These are phyloP conservation scores for Arabidopsis suecica DNA, from an alignment of 345 rosid species.

Conservation along the genomic window DNA sequence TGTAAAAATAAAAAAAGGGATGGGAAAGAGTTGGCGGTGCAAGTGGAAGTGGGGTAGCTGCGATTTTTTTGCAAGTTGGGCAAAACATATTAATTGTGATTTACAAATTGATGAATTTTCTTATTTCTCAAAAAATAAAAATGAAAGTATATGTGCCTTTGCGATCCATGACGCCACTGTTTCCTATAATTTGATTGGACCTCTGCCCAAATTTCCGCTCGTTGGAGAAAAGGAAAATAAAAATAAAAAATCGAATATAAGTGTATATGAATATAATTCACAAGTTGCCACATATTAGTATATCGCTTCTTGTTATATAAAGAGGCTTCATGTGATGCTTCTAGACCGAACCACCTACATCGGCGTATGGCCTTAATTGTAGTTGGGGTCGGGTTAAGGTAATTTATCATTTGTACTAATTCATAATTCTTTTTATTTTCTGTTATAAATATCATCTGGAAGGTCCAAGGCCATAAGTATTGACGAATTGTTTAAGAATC, in stretches of 20 bases:
- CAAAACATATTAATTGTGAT: conserved; percentile 33
- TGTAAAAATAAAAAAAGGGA: not conserved
- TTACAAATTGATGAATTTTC: conserved; percentile 30
- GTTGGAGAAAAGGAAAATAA: not conserved
- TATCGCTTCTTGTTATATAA: conserved; percentile 9
- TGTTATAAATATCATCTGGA: not conserved
- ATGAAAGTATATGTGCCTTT: conserved; percentile 12
- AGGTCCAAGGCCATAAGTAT: not conserved
- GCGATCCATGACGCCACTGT: conserved; percentile 35
- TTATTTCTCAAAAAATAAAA: conserved; percentile 8
- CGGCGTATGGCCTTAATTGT: not conserved
- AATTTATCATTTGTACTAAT: conserved; percentile 5
- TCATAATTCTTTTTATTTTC: not conserved
- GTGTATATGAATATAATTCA: conserved; percentile 3
- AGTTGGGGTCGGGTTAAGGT: conserved; percentile 19
- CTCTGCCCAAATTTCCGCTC: conserved; percentile 33
- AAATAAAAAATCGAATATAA: not conserved
- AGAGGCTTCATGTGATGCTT: conserved; percentile 7
- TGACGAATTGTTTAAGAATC: not conserved
- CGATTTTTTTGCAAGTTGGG: conserved; percentile 37
- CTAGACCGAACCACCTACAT: conserved; percentile 5
- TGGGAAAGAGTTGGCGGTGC: conserved; percentile 47
- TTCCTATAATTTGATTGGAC: conserved; percentile 39
- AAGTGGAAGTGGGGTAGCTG: conserved; percentile 54
- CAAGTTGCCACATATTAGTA: conserved; percentile 17